Base-by-base conservation (phyloP, 164 flowering plant genomes). In the Stephania yunnanensis region DNA sequence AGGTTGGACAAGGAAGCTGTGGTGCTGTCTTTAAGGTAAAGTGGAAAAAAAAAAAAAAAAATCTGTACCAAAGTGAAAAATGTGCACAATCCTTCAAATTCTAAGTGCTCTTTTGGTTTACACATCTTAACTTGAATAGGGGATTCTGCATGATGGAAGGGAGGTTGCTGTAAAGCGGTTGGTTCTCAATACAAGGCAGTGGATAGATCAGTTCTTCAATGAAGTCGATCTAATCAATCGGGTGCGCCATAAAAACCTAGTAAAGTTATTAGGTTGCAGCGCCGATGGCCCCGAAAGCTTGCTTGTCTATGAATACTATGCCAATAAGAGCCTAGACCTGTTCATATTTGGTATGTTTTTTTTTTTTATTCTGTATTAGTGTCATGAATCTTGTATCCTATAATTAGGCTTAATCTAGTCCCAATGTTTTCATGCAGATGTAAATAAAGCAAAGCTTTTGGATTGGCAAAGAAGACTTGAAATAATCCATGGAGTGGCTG, bases 1-100 rank as follows among this genome's bases (percentile, higher is more conserved):
- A 86, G 85, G 87, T 92, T 22, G 97, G 95, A 19, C 91, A 90
- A 80, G 97, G 97, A 71, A 91, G 93, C 72, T 87, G 85, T 71
- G 95, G 97, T 11, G 83, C 92, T 48, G 95, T 92, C n/a, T 89
- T 90, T 73, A 89, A 90, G 89, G 97, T 89, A 74, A 12, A 12
- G 17, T 36, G 19, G 6, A 19, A 58, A 13, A 58, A 58, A 58
- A 10, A 58, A 58, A 10, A 15, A 58, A 58, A 10, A 25, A 25
- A 25, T 3, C n/a, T 58, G 1, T 58, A 58, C 64, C 64, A 5
- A 58, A 13, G 64, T 12, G 19, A 12, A 58, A 58, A 58, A 58
- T 13, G 20, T 58, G 6, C 1, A 58, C 1, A 6, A 10, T 58
- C 2, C n/a, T 58, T 58, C 64, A 58, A 58, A n/a, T 58, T 58